Conservation (phyloP, 768 basidiomycete species). For the Kwoniella sp. region DNA sequence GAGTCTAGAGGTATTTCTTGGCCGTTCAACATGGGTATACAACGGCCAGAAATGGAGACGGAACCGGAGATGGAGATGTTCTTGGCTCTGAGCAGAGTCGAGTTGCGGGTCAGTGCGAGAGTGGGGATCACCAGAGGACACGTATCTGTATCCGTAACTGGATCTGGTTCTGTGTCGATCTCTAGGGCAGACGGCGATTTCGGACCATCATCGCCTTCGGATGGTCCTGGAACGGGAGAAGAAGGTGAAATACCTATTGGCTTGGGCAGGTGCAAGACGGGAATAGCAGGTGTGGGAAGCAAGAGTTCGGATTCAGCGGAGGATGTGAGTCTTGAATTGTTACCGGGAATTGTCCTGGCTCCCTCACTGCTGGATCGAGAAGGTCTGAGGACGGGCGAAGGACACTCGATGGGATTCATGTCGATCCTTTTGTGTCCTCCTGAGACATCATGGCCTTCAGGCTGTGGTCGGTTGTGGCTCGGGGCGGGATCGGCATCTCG, state of each 20-base stretch:
- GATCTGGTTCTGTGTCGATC: no score
- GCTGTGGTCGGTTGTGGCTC: no score
- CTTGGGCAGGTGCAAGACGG: not conserved
- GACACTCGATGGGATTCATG: not conserved
- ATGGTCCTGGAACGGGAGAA: no score
- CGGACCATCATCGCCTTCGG: no score
- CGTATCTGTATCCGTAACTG: not conserved
- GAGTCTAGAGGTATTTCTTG: not conserved
- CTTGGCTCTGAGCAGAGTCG: not conserved
- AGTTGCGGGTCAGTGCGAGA: not conserved
- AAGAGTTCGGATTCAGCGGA: not conserved
- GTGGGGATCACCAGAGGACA: not conserved
- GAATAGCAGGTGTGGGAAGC: conserved; percentile 3
- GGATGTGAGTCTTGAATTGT: no score
- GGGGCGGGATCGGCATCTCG: no score
- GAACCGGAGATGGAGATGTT: not conserved
- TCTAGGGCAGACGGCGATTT: no score
- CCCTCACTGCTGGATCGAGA: not conserved
- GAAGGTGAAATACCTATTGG: not conserved
- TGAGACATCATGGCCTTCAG: no score
- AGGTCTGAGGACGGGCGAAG: conserved; percentile 1
- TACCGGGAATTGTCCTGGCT: no score
- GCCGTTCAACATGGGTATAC: not conserved
- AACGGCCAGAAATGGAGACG: not conserved
- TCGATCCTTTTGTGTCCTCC: not conserved